Conservation (phyloP, 176 grass and related monocot genomes). For the Carex pumila region DNA sequence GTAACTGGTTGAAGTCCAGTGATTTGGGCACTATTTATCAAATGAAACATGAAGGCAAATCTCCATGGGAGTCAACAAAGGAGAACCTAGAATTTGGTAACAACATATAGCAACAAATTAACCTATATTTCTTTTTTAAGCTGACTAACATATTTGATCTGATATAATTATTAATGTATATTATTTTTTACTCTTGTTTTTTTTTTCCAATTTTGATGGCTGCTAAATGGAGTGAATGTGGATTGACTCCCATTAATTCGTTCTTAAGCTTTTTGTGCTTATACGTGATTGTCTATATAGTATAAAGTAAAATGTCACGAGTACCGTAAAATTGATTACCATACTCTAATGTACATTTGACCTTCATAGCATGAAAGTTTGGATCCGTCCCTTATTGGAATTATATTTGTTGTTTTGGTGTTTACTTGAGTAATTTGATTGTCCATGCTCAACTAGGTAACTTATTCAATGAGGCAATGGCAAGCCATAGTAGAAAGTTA, state of each 20-base stretch:
- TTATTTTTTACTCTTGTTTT: background rate
- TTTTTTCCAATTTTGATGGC: background rate
- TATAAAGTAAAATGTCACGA: no score
- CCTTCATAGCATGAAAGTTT: no score
- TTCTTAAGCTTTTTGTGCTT: no score
- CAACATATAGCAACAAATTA: background rate
- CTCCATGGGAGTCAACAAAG: background rate
- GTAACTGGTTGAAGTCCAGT: background rate
- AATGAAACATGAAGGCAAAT: background rate
- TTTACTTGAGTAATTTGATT: background rate
- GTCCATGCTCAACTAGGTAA: background rate
- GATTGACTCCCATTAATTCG: no score
- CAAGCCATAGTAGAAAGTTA: background rate
- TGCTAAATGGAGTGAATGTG: no score
- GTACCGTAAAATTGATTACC: no score
- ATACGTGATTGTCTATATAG: no score
- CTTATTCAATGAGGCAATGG: background rate
- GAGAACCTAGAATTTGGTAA: background rate
- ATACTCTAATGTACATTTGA: no score
- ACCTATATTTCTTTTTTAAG: background rate
- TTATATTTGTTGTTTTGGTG: background rate
- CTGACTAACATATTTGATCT: background rate
- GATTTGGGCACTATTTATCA: background rate
- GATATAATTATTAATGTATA: background rate
- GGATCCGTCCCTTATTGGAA: no score